phyloP scores from a whole-genome alignment of 495 filamentous ascomycete genomes.

The Pseudevernia furfuracea region DNA sequence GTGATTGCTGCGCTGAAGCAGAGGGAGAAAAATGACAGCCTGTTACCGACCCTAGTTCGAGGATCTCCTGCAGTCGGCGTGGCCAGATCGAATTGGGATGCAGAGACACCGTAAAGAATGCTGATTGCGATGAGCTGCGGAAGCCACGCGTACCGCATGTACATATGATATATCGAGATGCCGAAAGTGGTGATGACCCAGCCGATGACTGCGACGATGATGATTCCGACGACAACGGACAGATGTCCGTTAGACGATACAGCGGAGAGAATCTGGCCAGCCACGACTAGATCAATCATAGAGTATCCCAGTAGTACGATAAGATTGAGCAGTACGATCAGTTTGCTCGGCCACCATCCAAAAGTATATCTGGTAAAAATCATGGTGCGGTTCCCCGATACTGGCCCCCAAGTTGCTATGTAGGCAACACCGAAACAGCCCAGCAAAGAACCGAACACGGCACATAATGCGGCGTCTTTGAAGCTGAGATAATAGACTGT shows the following conservation, averaged over 20 bases:
- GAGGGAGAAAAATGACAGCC: conserved; percentile 60
- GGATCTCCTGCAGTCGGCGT: conserved; percentile 43
- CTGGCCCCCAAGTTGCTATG: conserved; percentile 65
- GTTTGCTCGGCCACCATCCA: conserved; percentile 74
- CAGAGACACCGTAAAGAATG: conserved; percentile 61
- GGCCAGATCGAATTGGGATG: conserved; percentile 53
- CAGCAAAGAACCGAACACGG: conserved; percentile 54
- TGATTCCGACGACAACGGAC: conserved; percentile 60
- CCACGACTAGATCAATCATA: conserved; percentile 62
- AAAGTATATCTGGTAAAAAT: conserved; percentile 65
- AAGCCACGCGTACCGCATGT: conserved; percentile 65
- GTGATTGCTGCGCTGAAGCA: conserved; percentile 57
- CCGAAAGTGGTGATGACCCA: conserved; percentile 67
- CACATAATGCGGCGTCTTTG: conserved; percentile 55
- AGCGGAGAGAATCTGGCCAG: conserved; percentile 67
- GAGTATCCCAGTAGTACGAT: conserved; percentile 65
- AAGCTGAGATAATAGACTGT: conserved; percentile 63
- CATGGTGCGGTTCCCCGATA: conserved; percentile 59
- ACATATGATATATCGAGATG: conserved; percentile 62
- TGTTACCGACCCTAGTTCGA: conserved; percentile 50
- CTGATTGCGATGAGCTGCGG: conserved; percentile 58
- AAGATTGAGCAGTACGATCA: conserved; percentile 63
- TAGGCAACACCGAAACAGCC: conserved; percentile 56
- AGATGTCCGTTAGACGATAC: conserved; percentile 54
- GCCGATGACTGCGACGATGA: conserved; percentile 58